phyloP scores from a whole-genome alignment of 2,329 filamentous ascomycete species.

The Hortaea sp. region DNA sequence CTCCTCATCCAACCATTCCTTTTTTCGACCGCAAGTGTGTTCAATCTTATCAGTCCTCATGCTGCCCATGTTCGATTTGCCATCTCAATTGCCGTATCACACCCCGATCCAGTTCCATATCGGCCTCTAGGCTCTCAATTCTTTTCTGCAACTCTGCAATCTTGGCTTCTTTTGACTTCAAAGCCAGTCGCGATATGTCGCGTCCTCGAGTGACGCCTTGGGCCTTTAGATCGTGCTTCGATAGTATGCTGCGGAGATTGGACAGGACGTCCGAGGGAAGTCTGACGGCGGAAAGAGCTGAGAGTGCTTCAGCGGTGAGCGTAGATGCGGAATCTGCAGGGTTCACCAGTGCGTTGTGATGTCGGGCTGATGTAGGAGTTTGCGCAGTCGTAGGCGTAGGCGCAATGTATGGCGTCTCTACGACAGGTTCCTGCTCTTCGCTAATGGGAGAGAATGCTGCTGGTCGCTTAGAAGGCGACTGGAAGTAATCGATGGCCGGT shows the following conservation, averaged over 20 bases:
- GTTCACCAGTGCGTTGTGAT: conserved; percentile 17
- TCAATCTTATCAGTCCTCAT: background rate
- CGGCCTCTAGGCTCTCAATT: conserved; percentile 46
- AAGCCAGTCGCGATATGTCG: conserved; percentile 52
- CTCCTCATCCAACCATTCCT: too few species aligned
- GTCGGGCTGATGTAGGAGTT: conserved; percentile 13
- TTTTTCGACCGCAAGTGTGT: too few species aligned
- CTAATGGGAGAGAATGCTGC: background rate
- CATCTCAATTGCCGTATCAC: conserved; percentile 24
- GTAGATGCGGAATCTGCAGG: conserved; percentile 15
- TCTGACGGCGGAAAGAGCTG: conserved; percentile 7
- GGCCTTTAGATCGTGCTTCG: conserved; percentile 46
- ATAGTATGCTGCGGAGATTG: conserved; percentile 38
- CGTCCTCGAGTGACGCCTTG: conserved; percentile 55
- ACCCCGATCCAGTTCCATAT: conserved; percentile 43
- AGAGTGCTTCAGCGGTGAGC: conserved; percentile 16
- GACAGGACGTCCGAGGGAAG: conserved; percentile 17
- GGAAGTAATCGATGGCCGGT: conserved; percentile 14
- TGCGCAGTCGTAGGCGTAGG: conserved; percentile 4
- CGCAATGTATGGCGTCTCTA: conserved; percentile 1
- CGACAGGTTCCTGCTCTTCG: background rate
- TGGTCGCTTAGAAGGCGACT: conserved; percentile 14
- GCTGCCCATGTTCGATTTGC: conserved; percentile 6
- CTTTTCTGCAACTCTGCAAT: conserved; percentile 50
- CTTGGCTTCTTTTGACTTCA: conserved; percentile 57